These are phyloP conservation scores for Euphrasia arctica DNA, from an alignment of 305 asterid genomes.

Conservation along the genomic window DNA sequence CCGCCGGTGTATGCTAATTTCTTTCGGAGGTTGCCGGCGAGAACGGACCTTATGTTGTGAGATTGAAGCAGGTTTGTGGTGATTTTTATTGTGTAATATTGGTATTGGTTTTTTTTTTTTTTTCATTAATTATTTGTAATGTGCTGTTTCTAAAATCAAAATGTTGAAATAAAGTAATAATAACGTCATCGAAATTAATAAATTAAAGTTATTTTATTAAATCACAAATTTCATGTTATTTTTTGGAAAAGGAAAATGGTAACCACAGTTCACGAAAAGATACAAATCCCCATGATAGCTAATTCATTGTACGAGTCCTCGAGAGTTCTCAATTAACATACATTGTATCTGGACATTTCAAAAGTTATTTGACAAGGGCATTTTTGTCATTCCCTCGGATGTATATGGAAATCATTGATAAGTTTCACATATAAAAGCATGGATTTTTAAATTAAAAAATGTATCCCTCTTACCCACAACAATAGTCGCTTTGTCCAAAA, in stretches of 20 bases:
- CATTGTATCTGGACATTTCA: conserved; percentile 1
- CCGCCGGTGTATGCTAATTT: conserved; percentile 55
- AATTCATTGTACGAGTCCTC: not conserved
- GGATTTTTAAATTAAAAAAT: too few species aligned
- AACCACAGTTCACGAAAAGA: not conserved
- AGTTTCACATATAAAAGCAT: too few species aligned
- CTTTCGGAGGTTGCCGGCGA: conserved; percentile 81
- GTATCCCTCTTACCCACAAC: too few species aligned
- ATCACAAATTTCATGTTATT: too few species aligned
- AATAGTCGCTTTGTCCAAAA: too few species aligned
- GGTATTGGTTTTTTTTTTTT: not conserved
- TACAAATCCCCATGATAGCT: not conserved
- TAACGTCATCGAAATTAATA: too few species aligned
- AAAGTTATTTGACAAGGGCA: not conserved
- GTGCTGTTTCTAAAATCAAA: not conserved
- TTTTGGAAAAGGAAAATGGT: not conserved
- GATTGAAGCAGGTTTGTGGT: not conserved
- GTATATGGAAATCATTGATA: too few species aligned
- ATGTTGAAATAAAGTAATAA: not conserved
- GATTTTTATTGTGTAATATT: not conserved
- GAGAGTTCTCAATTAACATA: not conserved
- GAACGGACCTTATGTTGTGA: conserved; percentile 63
- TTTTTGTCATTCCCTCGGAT: conserved; percentile 4
- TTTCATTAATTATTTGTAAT: not conserved
- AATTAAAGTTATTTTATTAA: too few species aligned